Evolutionary conservation across 306 rosid species (phyloP).

Genomic region (Sphenostylis stenocarpa): DNA sequence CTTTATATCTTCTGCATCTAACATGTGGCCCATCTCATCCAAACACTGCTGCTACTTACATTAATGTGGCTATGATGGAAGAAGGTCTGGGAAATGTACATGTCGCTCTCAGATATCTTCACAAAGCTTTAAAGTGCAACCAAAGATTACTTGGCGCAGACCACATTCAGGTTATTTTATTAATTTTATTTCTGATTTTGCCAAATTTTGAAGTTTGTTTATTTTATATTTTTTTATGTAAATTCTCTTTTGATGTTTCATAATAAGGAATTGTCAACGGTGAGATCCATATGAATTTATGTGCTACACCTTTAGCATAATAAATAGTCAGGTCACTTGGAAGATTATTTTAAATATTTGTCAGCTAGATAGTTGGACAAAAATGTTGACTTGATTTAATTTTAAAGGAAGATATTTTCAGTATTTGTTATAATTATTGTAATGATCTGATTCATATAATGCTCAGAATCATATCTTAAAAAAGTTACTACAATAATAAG

Average conservation of each 20-base stretch:
- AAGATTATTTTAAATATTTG: neutral
- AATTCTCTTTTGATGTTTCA: conserved; percentile 5
- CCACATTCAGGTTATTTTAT: conserved; percentile 83
- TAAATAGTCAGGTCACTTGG: neutral
- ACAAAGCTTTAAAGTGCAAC: conserved; percentile 97
- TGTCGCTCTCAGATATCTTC: conserved; percentile 96
- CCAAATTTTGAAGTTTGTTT: conserved; percentile 9
- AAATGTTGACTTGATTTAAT: conserved; percentile 15
- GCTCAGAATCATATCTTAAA: neutral
- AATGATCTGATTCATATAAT: neutral
- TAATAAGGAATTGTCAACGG: neutral
- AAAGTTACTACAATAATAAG: neutral
- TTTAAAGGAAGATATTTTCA: neutral
- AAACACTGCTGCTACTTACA: conserved; percentile 98
- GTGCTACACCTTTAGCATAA: neutral
- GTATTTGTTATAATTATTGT: neutral
- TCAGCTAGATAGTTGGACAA: neutral
- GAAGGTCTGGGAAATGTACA: conserved; percentile 98
- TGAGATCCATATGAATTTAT: neutral
- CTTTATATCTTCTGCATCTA: conserved; percentile 94
- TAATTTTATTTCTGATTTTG: conserved; percentile 31
- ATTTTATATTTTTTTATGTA: neutral
- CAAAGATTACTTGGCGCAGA: conserved; percentile 90
- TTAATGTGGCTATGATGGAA: conserved; percentile 99
- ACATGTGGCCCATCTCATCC: conserved; percentile 99